A percentile compares a stretch with the other conserved stretches of the same genome.
phyloP scores from a whole-genome alignment of 192 early-diverging fungal species.

The Bifiguratus adelaidae region DNA sequence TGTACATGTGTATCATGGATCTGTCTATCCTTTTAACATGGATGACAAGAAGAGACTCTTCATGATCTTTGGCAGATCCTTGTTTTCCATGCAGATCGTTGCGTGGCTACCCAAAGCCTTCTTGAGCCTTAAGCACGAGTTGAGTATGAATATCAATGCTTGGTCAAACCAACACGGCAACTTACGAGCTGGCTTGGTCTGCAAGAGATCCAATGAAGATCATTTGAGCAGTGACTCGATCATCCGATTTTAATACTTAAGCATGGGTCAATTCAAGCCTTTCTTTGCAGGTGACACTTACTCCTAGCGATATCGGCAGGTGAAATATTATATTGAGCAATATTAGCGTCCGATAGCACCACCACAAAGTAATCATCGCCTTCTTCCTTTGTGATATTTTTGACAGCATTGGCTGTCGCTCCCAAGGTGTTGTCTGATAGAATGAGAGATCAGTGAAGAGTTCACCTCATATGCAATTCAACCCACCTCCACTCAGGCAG shows the following conservation, averaged over 20 bases:
- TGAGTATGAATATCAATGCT: background rate
- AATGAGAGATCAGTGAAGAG: background rate
- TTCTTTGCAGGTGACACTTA: slow-evolving; percentile 11
- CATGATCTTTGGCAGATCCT: slow-evolving; percentile 50
- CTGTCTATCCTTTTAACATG: slow-evolving; percentile 33
- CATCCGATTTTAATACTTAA: slow-evolving; percentile 55
- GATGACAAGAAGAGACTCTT: slow-evolving; percentile 49
- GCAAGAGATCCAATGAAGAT: slow-evolving; percentile 77
- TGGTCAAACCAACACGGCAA: background rate
- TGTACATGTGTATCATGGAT: no score
- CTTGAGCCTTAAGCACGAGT: slow-evolving; percentile 19
- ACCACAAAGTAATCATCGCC: slow-evolving; percentile 75
- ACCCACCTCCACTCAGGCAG: slow-evolving; percentile 54
- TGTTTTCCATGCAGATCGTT: slow-evolving; percentile 46
- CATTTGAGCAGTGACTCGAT: slow-evolving; percentile 59
- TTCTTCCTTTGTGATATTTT: slow-evolving; percentile 58
- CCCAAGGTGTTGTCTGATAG: slow-evolving; percentile 57
- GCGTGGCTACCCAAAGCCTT: slow-evolving; percentile 37
- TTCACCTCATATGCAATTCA: background rate
- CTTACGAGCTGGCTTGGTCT: slow-evolving; percentile 55
- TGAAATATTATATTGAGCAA: slow-evolving; percentile 68
- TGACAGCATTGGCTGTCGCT: slow-evolving; percentile 51
- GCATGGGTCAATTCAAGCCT: background rate
- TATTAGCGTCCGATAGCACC: slow-evolving; percentile 72
- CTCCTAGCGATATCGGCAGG: slow-evolving; percentile 51